Evolutionary conservation across 345 rosid genomes (phyloP).

Genomic region (Firmiana major): DNA sequence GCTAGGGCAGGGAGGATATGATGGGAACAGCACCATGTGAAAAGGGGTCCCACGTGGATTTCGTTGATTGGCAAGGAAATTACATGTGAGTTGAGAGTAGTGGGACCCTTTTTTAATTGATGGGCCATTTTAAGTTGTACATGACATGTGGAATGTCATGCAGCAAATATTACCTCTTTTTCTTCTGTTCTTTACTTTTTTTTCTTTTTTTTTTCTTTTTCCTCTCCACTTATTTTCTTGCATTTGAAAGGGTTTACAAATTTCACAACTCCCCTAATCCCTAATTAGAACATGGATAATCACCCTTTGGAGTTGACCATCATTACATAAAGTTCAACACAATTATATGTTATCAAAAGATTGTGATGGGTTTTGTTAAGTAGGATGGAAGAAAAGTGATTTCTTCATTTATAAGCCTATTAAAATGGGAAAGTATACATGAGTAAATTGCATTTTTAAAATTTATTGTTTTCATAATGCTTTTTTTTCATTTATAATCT

Average conservation of each 20-base stretch:
- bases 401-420: too few relatives aligned
- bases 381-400: too few relatives aligned
- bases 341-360: too few relatives aligned
- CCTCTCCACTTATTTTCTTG: not conserved
- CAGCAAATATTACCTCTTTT: not conserved
- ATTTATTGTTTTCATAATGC: too few relatives aligned
- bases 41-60: constrained; percentile 29
- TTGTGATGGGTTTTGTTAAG: too few relatives aligned
- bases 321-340: too few relatives aligned
- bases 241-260: not conserved
- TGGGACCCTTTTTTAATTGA: constrained; percentile 17
- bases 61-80: constrained; percentile 19
- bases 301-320: too few relatives aligned
- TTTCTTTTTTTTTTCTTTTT: not conserved
- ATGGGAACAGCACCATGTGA: constrained; percentile 36
- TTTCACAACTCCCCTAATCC: not conserved
- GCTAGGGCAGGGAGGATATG: not conserved
- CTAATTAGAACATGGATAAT: too few relatives aligned
- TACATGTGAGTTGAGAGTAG: constrained; percentile 23
- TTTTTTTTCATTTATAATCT: too few relatives aligned
- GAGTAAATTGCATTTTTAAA: too few relatives aligned
- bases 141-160: constrained; percentile 23
- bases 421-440: too few relatives aligned
- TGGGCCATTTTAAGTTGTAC: not conserved
- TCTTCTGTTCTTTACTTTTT: too few relatives aligned